These are phyloP conservation scores for Pharus latifolius DNA, from an alignment of 176 grass and related monocot species.

Conservation along the genomic window DNA sequence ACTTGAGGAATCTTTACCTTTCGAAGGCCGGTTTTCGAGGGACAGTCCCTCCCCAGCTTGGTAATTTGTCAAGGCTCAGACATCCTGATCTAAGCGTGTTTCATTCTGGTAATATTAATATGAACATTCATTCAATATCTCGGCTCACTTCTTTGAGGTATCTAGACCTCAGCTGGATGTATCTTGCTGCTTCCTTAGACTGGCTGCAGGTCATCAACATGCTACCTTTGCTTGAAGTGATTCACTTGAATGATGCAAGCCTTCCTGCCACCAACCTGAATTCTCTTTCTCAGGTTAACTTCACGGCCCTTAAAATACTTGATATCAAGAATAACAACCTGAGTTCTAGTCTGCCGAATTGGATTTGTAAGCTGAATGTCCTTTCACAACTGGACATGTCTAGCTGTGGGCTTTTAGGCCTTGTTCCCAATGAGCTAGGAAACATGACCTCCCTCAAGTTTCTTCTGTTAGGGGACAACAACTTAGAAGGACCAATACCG, in stretches of 20 bases:
- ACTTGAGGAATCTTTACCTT: conserved; percentile 27
- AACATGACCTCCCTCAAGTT: conserved; percentile 18
- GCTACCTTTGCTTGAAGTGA: conserved; percentile 8
- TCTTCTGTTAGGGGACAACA: conserved; percentile 7
- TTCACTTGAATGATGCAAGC: conserved; percentile 12
- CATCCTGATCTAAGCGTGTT: conserved; percentile 9
- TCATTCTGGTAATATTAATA: not conserved
- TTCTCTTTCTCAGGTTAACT: conserved; percentile 10
- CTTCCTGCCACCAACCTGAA: conserved; percentile 1
- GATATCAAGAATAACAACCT: conserved; percentile 8
- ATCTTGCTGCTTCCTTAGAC: not conserved
- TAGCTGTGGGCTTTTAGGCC: conserved; percentile 8
- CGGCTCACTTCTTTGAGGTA: conserved; percentile 15
- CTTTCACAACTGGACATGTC: conserved; percentile 23
- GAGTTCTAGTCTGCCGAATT: conserved; percentile 3
- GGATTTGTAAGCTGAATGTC: conserved; percentile 15
- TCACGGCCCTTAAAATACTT: conserved; percentile 9
- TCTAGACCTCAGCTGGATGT: conserved; percentile 13
- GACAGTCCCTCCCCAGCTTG: conserved; percentile 3
- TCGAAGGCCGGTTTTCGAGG: not conserved
- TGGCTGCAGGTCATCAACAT: conserved; percentile 35
- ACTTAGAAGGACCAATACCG: conserved; percentile 14
- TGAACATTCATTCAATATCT: not conserved
- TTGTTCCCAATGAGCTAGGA: conserved; percentile 4
- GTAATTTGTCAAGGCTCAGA: conserved; percentile 36